Evolutionary conservation across 179 eudicot genomes (phyloP), one percentile per base, ranked within the genome.

Genomic region (Sideroxylon spinosum): DNA sequence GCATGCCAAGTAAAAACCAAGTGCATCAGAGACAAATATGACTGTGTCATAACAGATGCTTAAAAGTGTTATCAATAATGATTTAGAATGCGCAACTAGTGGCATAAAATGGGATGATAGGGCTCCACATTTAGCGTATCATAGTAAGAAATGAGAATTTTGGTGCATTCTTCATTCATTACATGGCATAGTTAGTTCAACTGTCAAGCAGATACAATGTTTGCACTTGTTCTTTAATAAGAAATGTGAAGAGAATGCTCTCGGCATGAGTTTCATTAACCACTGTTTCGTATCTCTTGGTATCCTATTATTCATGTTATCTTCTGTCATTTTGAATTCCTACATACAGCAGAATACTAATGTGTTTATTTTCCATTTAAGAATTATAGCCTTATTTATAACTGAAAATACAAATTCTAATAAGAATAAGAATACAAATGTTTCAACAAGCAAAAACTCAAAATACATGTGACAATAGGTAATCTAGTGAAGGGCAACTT

Each of bases 1-100:
- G 94, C 94, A 90, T 44, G 16, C 57, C 23, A 20, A 50, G 37
- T 14, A 6, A 25, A 52, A 70, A 61, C 23, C 28, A 75, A 22
- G 68, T 52, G 10, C 16, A 59, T 55, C 25, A 68, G 37, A 56
- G 16, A 3, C 13, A 59, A 62, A 48, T 9, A 59, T 57, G 23
- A 28, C 28, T 29, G 26, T 29, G 7, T 46, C 46, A 44, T 52
- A 57, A 57, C 50, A 4, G 48, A 72, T 17, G 32, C 44, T 37
- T 3, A 16, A 57, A 17, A 57, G 7, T 14, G 17, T 57, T 16
- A 61, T 37, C 28, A 11, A 20, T 9, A 61, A 9, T 61, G 4
- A 37, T 22, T 25, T 29, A 63, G 32, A 63, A 11, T 11, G 25
- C 25, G 17, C 29, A 17, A 17, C 0, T 9, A 62, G 44, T 3